Evolutionary conservation across 768 basidiomycete genomes (phyloP), one percentile per base, ranked within the genome.

Genomic region (Arthromyces matolae): DNA sequence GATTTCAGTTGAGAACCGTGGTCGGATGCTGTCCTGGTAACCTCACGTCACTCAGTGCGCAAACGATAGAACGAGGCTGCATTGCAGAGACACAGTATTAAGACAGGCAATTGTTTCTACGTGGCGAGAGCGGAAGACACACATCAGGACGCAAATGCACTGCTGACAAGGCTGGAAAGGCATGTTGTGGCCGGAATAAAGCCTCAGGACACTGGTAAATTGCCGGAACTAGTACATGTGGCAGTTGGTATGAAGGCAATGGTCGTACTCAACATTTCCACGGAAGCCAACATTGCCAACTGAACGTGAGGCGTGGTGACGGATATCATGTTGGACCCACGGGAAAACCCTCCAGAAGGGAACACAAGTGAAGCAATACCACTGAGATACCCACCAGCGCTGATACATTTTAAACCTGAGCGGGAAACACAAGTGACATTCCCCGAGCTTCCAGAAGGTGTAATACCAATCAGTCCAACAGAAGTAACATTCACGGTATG

Each of bases 281-380:
- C 71, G 3, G 67, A 73, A 9, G 31, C 31, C 0, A 67, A 73
- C 42, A 42, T 75, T 1, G 67, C 71, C 0, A 77, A 76, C 36
- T 70, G 75, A 0, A 63, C 70, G 0, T 29, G 66, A n/a, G 72
- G 73, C 0, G 51, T 32, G 2, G 60, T 77, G 0, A 50, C 53
- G 0, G 62, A 63, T 19, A 64, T 75, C 10, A 40, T 67, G 0
- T 56, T 73, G 0, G 59, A 73, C 54, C 50, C 58, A 1, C 32
- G 63, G 18, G 71, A 76, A 28, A 66, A 71, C n/a, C 14, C 2
- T 2, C 44, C 14, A 3, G 19, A 33, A 19, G 31, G 20, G 3
- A 18, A 16, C 4, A 27, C 16, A 1, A 51, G 47, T 19, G 52
- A 50, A 3, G 54, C 37, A 3, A 43, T 53, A 0, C 5, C 49